Conservation (phyloP, 257 asterid genomes). For the Gardenia jasminoides region DNA sequence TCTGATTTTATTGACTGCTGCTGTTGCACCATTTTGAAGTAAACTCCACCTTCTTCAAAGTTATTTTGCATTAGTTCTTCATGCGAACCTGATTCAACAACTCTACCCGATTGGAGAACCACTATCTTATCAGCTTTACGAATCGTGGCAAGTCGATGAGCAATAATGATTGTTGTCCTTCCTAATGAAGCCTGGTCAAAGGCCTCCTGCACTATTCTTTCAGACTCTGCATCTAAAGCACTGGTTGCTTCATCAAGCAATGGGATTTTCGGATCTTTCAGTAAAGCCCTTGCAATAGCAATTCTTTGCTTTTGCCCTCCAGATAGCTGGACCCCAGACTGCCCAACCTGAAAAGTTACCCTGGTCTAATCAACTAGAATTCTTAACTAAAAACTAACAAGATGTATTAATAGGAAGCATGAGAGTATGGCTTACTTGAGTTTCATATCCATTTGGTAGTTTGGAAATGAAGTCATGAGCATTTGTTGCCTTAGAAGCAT, state of each 20-base stretch:
- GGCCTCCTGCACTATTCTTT: slow-evolving; percentile 62
- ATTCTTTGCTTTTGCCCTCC: slow-evolving; percentile 86
- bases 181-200: slow-evolving; percentile 59
- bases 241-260: slow-evolving; percentile 85
- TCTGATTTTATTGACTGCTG: slow-evolving; percentile 37
- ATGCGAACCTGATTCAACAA: slow-evolving; percentile 66
- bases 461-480: slow-evolving; percentile 65
- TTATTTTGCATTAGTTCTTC: slow-evolving; percentile 44
- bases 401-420: background rate
- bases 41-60: slow-evolving; percentile 40
- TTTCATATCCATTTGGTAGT: slow-evolving; percentile 61
- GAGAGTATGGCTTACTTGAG: slow-evolving; percentile 41
- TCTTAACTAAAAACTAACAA: background rate
- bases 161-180: slow-evolving; percentile 63
- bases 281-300: slow-evolving; percentile 72
- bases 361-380: slow-evolving; percentile 8
- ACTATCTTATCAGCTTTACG: slow-evolving; percentile 47
- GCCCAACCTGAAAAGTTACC: slow-evolving; percentile 58
- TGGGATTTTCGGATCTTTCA: slow-evolving; percentile 63
- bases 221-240: slow-evolving; percentile 75
- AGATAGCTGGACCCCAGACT: slow-evolving; percentile 62
- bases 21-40: slow-evolving; percentile 49
- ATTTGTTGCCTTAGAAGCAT: slow-evolving; percentile 65
- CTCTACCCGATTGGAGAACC: slow-evolving; percentile 57
- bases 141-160: slow-evolving; percentile 68